phyloP scores from a whole-genome alignment of 2,329 filamentous ascomycete genomes.

The Sclerotinia trifoliorum region DNA sequence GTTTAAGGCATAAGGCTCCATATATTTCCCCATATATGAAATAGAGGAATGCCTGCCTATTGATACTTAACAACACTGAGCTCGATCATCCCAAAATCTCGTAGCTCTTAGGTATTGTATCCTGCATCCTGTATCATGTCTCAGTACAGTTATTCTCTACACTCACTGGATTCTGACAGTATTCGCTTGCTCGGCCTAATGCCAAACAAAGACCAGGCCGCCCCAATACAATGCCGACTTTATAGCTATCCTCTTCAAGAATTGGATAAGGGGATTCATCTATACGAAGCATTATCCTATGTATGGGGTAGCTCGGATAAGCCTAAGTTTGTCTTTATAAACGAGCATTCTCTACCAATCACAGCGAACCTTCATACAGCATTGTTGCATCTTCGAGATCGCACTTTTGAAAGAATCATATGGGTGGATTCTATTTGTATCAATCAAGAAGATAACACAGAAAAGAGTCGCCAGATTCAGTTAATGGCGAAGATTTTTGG shows the following conservation, averaged over 20 bases:
- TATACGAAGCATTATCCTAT: slow-evolving; percentile 23
- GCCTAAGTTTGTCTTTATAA: slow-evolving; percentile 14
- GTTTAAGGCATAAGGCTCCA: neutral
- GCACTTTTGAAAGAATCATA: slow-evolving; percentile 7
- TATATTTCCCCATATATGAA: neutral
- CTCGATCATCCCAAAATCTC: neutral
- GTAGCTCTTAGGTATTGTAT: neutral
- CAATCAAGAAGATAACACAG: slow-evolving; percentile 2
- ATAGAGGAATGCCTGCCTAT: neutral
- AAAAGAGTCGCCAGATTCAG: slow-evolving; percentile 16
- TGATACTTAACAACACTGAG: neutral
- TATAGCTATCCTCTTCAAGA: slow-evolving; percentile 9
- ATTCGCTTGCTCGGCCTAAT: neutral
- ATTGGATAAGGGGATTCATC: neutral
- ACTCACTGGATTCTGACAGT: neutral
- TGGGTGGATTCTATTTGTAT: slow-evolving; percentile 22
- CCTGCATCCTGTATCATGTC: neutral
- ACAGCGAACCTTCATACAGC: slow-evolving; percentile 23
- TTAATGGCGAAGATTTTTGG: slow-evolving; percentile 27
- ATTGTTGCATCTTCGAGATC: slow-evolving; percentile 22
- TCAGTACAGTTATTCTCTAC: neutral
- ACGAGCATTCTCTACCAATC: neutral
- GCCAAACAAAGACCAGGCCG: neutral
- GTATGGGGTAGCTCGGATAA: slow-evolving; percentile 18
- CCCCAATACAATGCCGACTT: neutral